These are phyloP conservation scores for Mytilinidion resinicola DNA, from an alignment of 495 filamentous ascomycete genomes.

Conservation along the genomic window DNA sequence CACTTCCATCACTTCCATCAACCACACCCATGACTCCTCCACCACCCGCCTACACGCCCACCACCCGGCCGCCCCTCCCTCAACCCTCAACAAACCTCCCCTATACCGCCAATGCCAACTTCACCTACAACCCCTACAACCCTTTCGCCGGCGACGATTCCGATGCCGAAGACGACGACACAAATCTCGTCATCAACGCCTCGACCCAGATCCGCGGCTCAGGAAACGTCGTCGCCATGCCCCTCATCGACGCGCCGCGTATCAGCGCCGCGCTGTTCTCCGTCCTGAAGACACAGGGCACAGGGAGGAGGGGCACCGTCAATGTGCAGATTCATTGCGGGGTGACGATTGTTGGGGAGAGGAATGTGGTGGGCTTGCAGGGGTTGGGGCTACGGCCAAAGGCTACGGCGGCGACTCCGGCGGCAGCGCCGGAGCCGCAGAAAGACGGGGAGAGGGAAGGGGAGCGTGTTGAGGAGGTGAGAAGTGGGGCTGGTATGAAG, in stretches of 20 bases:
- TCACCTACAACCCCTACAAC: no score
- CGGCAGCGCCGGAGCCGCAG: neutral
- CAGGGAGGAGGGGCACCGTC: no score
- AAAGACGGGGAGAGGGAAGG: neutral
- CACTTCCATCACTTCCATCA: no score
- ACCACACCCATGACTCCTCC: no score
- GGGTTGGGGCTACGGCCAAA: neutral
- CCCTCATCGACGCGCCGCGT: neutral
- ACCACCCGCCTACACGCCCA: no score
- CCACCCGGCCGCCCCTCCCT: no score
- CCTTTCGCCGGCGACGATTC: neutral
- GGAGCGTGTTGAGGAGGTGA: neutral
- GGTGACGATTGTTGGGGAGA: neutral
- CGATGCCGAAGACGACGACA: neutral
- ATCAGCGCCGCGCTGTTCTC: neutral
- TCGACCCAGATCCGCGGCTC: conserved; percentile 2
- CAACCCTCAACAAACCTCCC: no score
- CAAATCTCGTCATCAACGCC: neutral
- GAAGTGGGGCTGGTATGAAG: neutral
- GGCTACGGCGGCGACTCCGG: neutral
- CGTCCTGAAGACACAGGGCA: neutral
- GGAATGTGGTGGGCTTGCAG: neutral
- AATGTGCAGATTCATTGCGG: neutral
- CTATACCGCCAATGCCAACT: no score
- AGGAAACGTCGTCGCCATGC: neutral